Conservation (phyloP, 345 rosid genomes). For the Gossypium turneri region DNA sequence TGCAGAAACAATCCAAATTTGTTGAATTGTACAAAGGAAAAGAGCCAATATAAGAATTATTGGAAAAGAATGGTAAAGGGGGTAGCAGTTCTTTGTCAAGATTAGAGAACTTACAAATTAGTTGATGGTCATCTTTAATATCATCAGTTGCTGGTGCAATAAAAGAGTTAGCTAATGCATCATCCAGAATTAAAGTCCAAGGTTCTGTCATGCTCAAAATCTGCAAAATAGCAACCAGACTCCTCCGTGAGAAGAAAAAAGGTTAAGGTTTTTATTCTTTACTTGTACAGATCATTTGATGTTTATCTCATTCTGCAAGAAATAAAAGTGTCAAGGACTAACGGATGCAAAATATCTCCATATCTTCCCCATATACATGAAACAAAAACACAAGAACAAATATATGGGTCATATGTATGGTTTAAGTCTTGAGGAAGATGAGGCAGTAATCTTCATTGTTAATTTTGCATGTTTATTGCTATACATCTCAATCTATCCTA, state of each 20-base stretch:
- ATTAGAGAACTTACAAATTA: conserved; percentile 55
- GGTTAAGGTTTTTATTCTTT: not conserved
- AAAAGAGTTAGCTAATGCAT: conserved; percentile 90
- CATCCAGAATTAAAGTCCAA: conserved; percentile 80
- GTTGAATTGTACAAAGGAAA: not conserved
- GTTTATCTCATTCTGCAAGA: not conserved
- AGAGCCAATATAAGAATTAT: not conserved
- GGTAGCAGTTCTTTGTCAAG: not conserved
- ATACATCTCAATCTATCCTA: not conserved
- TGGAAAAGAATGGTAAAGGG: not conserved
- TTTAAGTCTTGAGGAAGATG: not conserved
- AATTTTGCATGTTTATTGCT: not conserved
- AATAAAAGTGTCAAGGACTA: not conserved
- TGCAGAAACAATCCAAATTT: conserved; percentile 22
- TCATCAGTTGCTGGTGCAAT: conserved; percentile 73
- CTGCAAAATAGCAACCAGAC: conserved; percentile 30
- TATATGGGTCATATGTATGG: not conserved
- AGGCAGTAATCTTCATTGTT: not conserved
- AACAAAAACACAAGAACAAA: not conserved
- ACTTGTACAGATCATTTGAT: not conserved
- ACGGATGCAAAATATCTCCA: not conserved
- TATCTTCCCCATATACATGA: not conserved
- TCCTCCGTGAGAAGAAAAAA: not conserved
- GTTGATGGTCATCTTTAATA: conserved; percentile 80
- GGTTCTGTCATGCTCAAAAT: conserved; percentile 61